phyloP scores from a whole-genome alignment of 23 red algal genomes.

The Chondrus crispus region DNA sequence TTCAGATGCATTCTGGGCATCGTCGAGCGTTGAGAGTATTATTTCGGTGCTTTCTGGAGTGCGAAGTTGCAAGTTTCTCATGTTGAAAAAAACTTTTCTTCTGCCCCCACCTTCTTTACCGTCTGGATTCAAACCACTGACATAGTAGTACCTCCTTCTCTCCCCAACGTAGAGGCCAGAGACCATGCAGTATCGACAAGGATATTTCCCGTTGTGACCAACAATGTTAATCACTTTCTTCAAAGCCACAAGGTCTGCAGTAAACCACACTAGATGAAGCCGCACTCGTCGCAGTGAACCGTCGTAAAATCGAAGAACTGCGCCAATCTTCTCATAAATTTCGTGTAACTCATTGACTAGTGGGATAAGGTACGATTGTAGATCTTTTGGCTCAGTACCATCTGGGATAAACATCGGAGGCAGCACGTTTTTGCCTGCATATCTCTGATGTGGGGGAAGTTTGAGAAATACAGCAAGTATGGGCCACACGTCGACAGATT shows the following conservation, averaged over 20 bases:
- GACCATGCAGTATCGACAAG: not conserved
- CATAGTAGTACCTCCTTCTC: not conserved
- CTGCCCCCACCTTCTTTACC: not conserved
- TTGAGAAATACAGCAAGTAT: not conserved
- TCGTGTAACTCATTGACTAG: not conserved
- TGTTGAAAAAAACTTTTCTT: not conserved
- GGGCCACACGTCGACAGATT: not conserved
- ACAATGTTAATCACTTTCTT: not conserved
- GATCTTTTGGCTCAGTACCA: not conserved
- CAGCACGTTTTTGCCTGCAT: not conserved
- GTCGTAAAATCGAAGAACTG: not conserved
- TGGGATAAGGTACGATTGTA: not conserved
- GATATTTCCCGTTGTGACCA: not conserved
- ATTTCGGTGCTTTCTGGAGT: not conserved
- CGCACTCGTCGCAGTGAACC: not conserved
- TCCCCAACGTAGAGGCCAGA: not conserved
- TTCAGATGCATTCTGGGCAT: not conserved
- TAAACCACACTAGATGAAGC: constrained; percentile 6
- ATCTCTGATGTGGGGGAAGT: not conserved
- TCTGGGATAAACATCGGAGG: not conserved
- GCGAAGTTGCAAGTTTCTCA: not conserved
- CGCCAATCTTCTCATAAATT: not conserved
- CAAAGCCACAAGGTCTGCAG: not conserved
- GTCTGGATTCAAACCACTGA: not conserved
- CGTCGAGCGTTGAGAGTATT: not conserved